These are phyloP conservation scores for Chenopodium berlandieri DNA, from an alignment of 148 eudicot species.

Conservation along the genomic window DNA sequence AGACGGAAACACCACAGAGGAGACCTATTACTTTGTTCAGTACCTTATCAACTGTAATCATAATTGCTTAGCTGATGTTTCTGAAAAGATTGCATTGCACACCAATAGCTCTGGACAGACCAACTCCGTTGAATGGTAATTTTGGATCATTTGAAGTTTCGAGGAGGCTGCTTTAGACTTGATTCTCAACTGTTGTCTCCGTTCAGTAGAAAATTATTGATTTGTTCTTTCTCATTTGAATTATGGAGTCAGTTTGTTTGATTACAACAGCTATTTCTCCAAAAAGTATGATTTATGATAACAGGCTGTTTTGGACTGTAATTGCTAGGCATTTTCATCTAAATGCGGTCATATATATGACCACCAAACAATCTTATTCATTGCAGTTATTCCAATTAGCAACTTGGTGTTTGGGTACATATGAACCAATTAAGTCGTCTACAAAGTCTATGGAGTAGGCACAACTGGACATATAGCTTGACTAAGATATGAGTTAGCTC, in stretches of 20 bases:
- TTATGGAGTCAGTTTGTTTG: slow-evolving; percentile 5
- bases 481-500: not conserved
- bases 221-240: not conserved
- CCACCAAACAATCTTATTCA: too few species aligned
- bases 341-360: too few species aligned
- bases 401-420: too few species aligned
- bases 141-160: not conserved
- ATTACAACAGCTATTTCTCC: not conserved
- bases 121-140: not conserved
- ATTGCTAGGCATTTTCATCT: not conserved
- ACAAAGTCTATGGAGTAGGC: too few species aligned
- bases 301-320: slow-evolving; percentile 6
- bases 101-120: slow-evolving; percentile 2
- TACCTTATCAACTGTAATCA: slow-evolving; percentile 83
- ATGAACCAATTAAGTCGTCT: too few species aligned
- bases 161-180: slow-evolving; percentile 13
- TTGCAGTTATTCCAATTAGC: too few species aligned
- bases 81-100: slow-evolving; percentile 64
- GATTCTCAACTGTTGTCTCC: slow-evolving; percentile 2
- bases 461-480: not conserved
- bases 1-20: slow-evolving; percentile 66
- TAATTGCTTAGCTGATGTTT: slow-evolving; percentile 64
- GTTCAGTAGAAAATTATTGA: slow-evolving; percentile 6
- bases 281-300: not conserved
- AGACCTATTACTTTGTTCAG: slow-evolving; percentile 69